phyloP scores from a whole-genome alignment of 768 basidiomycete species.

The Nidularia sp. region DNA sequence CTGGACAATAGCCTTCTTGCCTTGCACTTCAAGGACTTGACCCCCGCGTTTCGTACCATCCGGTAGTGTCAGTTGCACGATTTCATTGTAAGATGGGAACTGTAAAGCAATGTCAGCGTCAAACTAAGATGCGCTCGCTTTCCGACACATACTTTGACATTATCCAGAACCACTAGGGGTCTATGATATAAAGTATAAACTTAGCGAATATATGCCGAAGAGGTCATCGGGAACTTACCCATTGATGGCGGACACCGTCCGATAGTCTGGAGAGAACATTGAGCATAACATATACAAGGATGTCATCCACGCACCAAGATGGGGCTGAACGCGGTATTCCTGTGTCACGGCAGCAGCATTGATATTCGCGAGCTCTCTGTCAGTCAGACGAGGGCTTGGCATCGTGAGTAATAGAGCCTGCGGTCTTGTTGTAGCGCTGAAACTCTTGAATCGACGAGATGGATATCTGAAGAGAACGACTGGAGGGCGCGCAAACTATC shows the following conservation, averaged over 20 bases:
- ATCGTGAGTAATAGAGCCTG: too few species aligned
- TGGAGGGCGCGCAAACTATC: too few species aligned
- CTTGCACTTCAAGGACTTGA: constrained; percentile 96
- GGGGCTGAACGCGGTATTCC: constrained; percentile 85
- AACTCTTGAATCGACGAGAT: too few species aligned
- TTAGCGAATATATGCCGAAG: constrained; percentile 6
- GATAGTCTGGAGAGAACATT: constrained; percentile 63
- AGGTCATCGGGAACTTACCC: constrained; percentile 52
- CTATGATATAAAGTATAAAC: too few species aligned
- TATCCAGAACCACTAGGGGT: constrained; percentile 94
- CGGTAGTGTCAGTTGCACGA: constrained; percentile 90
- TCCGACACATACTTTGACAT: constrained; percentile 81
- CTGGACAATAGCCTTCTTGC: constrained; percentile 98
- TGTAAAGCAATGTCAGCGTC: constrained; percentile 22
- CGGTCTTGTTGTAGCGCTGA: too few species aligned
- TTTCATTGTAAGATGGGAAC: constrained; percentile 99
- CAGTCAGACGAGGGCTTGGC: constrained; percentile 60
- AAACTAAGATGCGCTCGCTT: constrained; percentile 2
- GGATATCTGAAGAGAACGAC: too few species aligned
- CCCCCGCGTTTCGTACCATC: constrained; percentile 95
- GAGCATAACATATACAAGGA: constrained; percentile 5
- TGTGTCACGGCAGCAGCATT: constrained; percentile 87
- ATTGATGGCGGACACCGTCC: constrained; percentile 98
- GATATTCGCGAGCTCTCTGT: constrained; percentile 71
- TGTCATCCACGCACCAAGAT: constrained; percentile 60